Evolutionary conservation across 768 basidiomycete genomes (phyloP).

Genomic region (Boletus eberwhitei): DNA sequence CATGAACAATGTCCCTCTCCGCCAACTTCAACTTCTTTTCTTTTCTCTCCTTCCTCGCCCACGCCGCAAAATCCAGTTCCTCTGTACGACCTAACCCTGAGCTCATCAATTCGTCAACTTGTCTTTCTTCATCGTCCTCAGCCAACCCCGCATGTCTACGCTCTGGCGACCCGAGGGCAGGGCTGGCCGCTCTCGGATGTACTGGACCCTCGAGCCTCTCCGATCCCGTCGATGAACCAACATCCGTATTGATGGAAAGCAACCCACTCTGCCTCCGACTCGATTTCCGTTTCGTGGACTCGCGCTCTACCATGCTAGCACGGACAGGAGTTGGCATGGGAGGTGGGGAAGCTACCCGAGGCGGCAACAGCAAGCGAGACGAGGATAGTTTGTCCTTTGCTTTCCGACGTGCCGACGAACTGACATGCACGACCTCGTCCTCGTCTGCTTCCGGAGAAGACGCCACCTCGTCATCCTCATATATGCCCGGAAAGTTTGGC

Average conservation of each 20-base stretch:
- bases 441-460: slow-evolving; percentile 41
- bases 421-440: slow-evolving; percentile 37
- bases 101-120: slow-evolving; percentile 27
- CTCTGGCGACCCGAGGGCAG: slow-evolving; percentile 62
- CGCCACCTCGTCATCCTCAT: slow-evolving; percentile 61
- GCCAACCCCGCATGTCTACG: slow-evolving; percentile 53
- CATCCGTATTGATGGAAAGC: slow-evolving; percentile 39
- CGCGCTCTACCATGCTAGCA: slow-evolving; percentile 33
- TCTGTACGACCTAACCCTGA: slow-evolving; percentile 13
- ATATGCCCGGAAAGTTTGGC: slow-evolving; percentile 64
- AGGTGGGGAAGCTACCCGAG: slow-evolving; percentile 41
- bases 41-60: slow-evolving; percentile 45
- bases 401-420: slow-evolving; percentile 40
- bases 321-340: slow-evolving; percentile 33
- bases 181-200: slow-evolving; percentile 58
- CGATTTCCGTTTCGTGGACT: slow-evolving; percentile 27
- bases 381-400: slow-evolving; percentile 47
- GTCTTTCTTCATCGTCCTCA: slow-evolving; percentile 55
- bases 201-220: slow-evolving; percentile 33
- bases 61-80: slow-evolving; percentile 15
- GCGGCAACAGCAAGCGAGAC: slow-evolving; percentile 47
- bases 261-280: slow-evolving; percentile 49
- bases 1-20: slow-evolving; percentile 18
- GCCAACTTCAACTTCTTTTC: slow-evolving; percentile 26
- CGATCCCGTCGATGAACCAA: slow-evolving; percentile 28